Evolutionary conservation across 495 filamentous ascomycete species (phyloP).

Genomic region (Endocarpon pusillum): DNA sequence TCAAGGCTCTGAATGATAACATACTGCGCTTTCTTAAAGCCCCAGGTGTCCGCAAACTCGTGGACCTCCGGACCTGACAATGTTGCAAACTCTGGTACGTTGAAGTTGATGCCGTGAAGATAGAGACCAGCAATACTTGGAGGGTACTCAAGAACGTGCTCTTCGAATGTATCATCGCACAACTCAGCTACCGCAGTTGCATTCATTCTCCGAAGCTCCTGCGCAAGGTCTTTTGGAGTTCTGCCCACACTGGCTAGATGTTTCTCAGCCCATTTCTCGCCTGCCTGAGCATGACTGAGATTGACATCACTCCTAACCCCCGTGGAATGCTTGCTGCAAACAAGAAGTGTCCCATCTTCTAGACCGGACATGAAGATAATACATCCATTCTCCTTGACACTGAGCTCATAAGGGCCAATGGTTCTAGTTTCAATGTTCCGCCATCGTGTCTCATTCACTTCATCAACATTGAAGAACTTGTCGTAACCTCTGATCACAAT

Average conservation of each 20-base stretch:
- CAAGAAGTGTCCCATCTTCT: constrained; percentile 69
- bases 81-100: constrained; percentile 75
- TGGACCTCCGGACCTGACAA: constrained; percentile 65
- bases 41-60: constrained; percentile 82
- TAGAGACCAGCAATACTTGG: constrained; percentile 80
- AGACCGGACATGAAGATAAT: constrained; percentile 95
- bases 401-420: constrained; percentile 81
- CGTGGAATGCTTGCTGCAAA: constrained; percentile 97
- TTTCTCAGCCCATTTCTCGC: constrained; percentile 69
- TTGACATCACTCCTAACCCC: constrained; percentile 49
- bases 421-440: constrained; percentile 59
- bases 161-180: constrained; percentile 90
- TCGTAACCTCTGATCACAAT: constrained; percentile 85
- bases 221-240: constrained; percentile 58
- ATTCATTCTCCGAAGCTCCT: constrained; percentile 60
- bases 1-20: constrained; percentile 57
- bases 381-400: constrained; percentile 94
- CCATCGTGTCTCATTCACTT: constrained; percentile 68
- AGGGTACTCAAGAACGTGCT: constrained; percentile 85
- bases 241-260: constrained; percentile 62
- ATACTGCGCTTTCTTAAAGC: constrained; percentile 76
- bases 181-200: constrained; percentile 89
- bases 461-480: constrained; percentile 92
- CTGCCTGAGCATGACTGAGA: constrained; percentile 67
- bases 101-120: constrained; percentile 89